Evolutionary conservation across 768 basidiomycete species (phyloP), one percentile per base, ranked within the genome.

Genomic region (Suillus brevipes): DNA sequence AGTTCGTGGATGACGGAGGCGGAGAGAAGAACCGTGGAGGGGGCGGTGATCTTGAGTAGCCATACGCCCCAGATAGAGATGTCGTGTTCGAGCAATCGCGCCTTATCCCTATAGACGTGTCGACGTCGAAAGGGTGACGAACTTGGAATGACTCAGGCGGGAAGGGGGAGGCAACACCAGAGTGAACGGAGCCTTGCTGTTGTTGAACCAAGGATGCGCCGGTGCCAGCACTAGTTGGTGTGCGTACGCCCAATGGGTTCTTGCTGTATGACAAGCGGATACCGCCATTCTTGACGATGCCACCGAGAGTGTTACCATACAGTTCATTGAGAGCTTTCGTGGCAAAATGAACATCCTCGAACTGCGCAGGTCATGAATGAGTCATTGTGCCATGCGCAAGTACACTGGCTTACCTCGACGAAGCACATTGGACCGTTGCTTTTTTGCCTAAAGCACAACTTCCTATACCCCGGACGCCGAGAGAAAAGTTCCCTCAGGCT

Each of bases 361-460:
- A 99, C 92, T 96, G 72, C 8, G 65, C 47, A 61, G 45, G 59
- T 42, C 55, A 56, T 34, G 31, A 45, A 23, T 25, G 5, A 43
- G 49, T 0, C 13, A n/a, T 28, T 36, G 31, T n/a, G 18, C 12
- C n/a, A 34, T 34, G 36, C 47, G 40, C 53, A 43, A 63, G 7
- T 56, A 7, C 60, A 56, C 34, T 67, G 72, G 68, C 75, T 31
- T 71, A 95, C 94, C 88, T 99, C 97, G 53, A 99, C 95, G 76
- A 99, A 99, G 77, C 97, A 99, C 96, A 99, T 99, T 9, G 97
- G 97, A 0, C 97, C 96, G 71, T 96, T 96, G 75, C 87, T 93
- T 81, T 99, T 99, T 73, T 97, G 95, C 61, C 96, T 84, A 82
- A 95, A 99, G 72, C 90, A 95, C 67, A 99, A 84, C 71, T 96